phyloP scores from a whole-genome alignment of 208 protist species.

The Crithidia thermophila region DNA sequence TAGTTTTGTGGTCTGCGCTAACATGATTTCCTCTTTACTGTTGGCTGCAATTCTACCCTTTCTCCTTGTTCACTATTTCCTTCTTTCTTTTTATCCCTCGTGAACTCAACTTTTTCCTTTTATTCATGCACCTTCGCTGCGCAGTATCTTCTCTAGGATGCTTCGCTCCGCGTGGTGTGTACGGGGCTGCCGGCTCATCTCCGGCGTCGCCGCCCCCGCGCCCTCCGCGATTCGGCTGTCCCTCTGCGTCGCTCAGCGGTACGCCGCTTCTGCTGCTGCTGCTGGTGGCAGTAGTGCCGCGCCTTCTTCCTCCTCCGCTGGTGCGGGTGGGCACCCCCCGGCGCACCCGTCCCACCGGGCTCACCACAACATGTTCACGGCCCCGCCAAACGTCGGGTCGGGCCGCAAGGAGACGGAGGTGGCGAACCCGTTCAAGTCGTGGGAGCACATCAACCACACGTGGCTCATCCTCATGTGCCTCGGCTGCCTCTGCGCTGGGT shows the following conservation, averaged over 20 bases:
- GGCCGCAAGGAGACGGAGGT: conserved; percentile 44
- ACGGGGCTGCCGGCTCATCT: background rate
- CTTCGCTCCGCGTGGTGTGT: conserved; percentile 10
- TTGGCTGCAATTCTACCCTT: too few relatives aligned
- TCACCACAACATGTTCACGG: conserved; percentile 40
- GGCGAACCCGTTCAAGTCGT: conserved; percentile 89
- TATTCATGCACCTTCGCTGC: background rate
- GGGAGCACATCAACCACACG: conserved; percentile 85
- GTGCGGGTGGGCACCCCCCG: background rate
- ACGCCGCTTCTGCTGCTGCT: background rate
- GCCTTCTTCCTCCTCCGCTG: background rate
- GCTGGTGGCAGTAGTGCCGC: background rate
- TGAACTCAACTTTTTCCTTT: background rate
- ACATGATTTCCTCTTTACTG: too few relatives aligned
- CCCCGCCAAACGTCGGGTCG: conserved; percentile 50
- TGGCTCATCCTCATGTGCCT: conserved; percentile 85
- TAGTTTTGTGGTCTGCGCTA: too few relatives aligned
- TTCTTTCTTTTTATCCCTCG: background rate
- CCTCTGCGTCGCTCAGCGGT: background rate
- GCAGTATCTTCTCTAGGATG: background rate
- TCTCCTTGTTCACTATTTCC: too few relatives aligned
- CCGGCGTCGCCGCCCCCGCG: background rate
- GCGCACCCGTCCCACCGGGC: background rate
- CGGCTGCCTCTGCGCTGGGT: conserved; percentile 72
- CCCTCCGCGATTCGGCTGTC: too few relatives aligned